A percentile compares a stretch with the other conserved stretches of the same genome.
Evolutionary conservation across 2,329 filamentous ascomycete species (phyloP).

Genomic region (Dissoconium aciculare): DNA sequence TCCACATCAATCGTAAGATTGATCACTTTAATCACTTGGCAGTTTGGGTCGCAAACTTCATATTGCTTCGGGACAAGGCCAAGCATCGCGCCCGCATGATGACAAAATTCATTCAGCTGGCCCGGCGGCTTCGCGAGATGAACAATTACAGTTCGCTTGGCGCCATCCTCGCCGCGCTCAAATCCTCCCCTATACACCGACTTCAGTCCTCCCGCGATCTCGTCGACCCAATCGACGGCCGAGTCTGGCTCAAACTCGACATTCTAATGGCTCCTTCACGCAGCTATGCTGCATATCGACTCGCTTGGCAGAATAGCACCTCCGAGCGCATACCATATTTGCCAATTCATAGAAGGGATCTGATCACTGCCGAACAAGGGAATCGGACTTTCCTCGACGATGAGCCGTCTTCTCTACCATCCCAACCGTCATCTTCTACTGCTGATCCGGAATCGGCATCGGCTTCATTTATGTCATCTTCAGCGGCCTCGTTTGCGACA

Average conservation of each 20-base stretch:
- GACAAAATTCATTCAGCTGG: conserved; percentile 91
- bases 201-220: conserved; percentile 65
- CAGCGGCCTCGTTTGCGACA: no score
- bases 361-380: conserved; percentile 83
- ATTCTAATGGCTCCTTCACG: conserved; percentile 89
- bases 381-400: conserved; percentile 73
- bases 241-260: conserved; percentile 74
- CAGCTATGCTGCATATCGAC: conserved; percentile 85
- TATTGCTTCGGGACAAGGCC: conserved; percentile 78
- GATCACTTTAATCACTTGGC: conserved; percentile 55
- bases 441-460: conserved; percentile 32
- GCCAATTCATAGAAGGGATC: conserved; percentile 72
- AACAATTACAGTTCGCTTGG: conserved; percentile 97
- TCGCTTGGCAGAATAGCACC: conserved; percentile 93
- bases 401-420: conserved; percentile 13
- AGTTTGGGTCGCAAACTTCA: conserved; percentile 38
- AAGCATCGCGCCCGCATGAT: conserved; percentile 85
- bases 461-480: no score
- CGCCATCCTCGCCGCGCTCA: conserved; percentile 86
- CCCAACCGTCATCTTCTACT: background rate
- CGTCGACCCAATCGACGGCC: conserved; percentile 55
- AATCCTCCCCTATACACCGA: conserved; percentile 72
- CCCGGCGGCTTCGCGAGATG: conserved; percentile 64
- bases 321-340: conserved; percentile 85
- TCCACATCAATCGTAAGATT: conserved; percentile 88